phyloP scores from a whole-genome alignment of 2,329 filamentous ascomycete genomes.

The Beauveria brongniartii region DNA sequence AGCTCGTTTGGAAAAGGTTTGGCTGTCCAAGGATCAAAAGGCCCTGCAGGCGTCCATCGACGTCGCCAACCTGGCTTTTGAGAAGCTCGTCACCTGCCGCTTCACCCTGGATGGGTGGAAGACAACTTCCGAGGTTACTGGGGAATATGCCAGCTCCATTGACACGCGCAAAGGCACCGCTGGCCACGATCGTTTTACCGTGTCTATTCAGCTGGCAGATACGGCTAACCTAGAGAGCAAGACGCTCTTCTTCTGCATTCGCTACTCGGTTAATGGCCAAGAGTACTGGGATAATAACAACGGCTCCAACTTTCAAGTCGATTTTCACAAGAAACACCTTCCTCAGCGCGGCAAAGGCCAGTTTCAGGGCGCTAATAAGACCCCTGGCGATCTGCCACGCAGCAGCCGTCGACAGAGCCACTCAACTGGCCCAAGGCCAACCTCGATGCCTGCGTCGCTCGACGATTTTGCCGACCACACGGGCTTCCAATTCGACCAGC shows the following conservation, averaged over 20 bases:
- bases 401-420: constrained; percentile 50
- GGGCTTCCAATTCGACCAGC: constrained; percentile 50
- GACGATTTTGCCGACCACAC: constrained; percentile 65
- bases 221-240: constrained; percentile 86
- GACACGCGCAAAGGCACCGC: constrained; percentile 55
- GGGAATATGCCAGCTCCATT: constrained; percentile 79
- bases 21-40: constrained; percentile 81
- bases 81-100: constrained; percentile 80
- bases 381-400: constrained; percentile 52
- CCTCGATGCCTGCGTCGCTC: constrained; percentile 49
- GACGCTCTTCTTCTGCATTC: constrained; percentile 85
- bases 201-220: constrained; percentile 88
- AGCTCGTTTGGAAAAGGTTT: constrained; percentile 78
- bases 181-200: constrained; percentile 82
- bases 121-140: constrained; percentile 87
- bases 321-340: constrained; percentile 76
- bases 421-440: constrained; percentile 37
- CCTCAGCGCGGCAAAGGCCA: constrained; percentile 51
- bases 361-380: constrained; percentile 41
- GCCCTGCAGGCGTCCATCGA: constrained; percentile 74
- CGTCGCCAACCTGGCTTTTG: constrained; percentile 82
- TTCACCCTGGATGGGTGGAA: constrained; percentile 99
- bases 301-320: constrained; percentile 81
- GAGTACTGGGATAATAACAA: constrained; percentile 97
- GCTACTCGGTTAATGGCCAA: constrained; percentile 73